A percentile compares a stretch with the other conserved stretches of the same genome.
Conservation (phyloP, 2,329 filamentous ascomycete species). For the Cryphonectria naterciae region DNA sequence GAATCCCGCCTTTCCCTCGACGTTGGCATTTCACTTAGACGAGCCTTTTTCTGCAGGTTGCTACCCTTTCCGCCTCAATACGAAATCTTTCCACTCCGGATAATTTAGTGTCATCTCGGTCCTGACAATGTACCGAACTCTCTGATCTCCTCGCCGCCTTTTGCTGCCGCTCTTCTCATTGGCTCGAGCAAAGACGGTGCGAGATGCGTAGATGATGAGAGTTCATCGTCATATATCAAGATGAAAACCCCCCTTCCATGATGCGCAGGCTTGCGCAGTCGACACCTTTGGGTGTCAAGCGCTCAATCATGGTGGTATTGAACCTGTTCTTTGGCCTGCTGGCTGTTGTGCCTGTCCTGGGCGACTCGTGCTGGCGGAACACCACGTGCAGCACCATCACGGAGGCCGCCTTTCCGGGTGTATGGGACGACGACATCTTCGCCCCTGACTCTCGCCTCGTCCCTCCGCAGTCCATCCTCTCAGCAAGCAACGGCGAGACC, state of each 20-base stretch:
- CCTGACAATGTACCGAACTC: constrained; percentile 27
- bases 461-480: constrained; percentile 48
- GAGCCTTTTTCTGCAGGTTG: background rate
- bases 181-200: background rate
- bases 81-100: constrained; percentile 14
- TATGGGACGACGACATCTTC: constrained; percentile 62
- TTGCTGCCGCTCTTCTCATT: constrained; percentile 9
- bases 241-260: background rate
- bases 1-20: background rate
- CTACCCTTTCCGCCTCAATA: background rate
- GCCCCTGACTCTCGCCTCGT: constrained; percentile 57
- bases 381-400: constrained; percentile 55
- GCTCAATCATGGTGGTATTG: constrained; percentile 15
- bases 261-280: background rate
- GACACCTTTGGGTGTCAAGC: background rate
- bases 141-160: constrained; percentile 6
- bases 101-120: constrained; percentile 21
- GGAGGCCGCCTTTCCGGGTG: constrained; percentile 56
- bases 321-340: constrained; percentile 37
- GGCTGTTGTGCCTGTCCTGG: constrained; percentile 13
- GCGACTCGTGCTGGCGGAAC: constrained; percentile 56
- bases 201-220: background rate
- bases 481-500: constrained; percentile 37
- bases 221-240: background rate
- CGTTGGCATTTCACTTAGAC: background rate